Base-by-base conservation (phyloP, 768 basidiomycete genomes). In the Paxillus involutus region DNA sequence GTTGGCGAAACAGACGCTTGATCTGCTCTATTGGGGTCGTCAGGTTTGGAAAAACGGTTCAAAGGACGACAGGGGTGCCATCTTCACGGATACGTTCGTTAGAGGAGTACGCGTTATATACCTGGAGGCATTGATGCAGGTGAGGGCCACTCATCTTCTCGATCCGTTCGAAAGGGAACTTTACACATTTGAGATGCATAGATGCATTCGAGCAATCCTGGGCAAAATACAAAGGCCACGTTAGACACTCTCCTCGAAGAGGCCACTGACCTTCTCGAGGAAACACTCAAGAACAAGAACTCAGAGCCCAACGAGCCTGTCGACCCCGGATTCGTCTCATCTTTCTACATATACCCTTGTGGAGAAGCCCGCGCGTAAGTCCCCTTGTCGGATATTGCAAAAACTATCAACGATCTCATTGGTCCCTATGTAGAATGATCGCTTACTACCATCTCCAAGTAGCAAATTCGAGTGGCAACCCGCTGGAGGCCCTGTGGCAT, bases 81-180 rank as follows among this genome's bases (percentile, higher is more conserved):
- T 65, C 30, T 65, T 65, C 40, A 49, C 56, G 13, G 32, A 39
- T 17, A 57, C 64, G 4, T 65, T 65, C 46, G 36, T 64, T n/a
- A 54, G 56, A 29, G 58, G 63, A 5, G 44, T 60, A 12, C 61
- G 57, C 16, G 24, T 29, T 2, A 30, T 62, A 24, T 56, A 53
- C 21, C 40, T 59, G 21, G 52, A 56, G 19, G 43, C 46, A 14
- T 52, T 52, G 13, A 45, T 56, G 55, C 21, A 29, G 17, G 55
- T 53, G 12, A 6, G 55, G 29, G 21, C 21, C 21, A 21, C 29
- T 30, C 5, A 30, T 47, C n/a, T 19, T 8, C 8, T 35, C 3
- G 24, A 13, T 37, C n/a, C 29, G 21, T 33, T 37, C 24, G 29
- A 9, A n/a, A 6, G 8, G 17, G 1, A 36, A 30, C 40, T 14